A percentile compares a stretch with the other conserved stretches of the same genome.
phyloP scores from a whole-genome alignment of 148 eudicot species.

The Tetragonia tetragonoides region DNA sequence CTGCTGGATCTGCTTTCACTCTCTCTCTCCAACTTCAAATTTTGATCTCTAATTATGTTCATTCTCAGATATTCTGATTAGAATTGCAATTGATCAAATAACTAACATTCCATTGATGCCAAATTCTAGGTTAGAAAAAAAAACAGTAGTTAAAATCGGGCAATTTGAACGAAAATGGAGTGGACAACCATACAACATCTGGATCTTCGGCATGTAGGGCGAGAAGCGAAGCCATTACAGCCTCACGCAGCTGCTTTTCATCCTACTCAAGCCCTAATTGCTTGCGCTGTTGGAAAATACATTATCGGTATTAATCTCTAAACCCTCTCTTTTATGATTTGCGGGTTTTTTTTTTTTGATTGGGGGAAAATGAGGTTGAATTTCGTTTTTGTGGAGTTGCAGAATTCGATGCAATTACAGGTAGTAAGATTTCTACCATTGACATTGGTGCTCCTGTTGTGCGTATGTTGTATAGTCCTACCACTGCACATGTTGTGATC shows the following conservation, averaged over 20 bases:
- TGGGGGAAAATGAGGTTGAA: conserved; percentile 7
- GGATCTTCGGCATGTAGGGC: conserved; percentile 94
- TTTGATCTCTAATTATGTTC: conserved; percentile 12
- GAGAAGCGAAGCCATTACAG: conserved; percentile 80
- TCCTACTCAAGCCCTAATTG: conserved; percentile 74
- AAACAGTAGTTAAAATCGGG: not conserved
- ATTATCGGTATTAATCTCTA: conserved; percentile 52
- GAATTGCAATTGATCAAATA: not conserved
- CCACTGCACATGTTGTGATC: conserved; percentile 69
- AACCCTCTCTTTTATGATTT: not conserved
- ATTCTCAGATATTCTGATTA: not conserved
- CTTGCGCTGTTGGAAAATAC: conserved; percentile 71
- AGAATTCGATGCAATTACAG: conserved; percentile 93
- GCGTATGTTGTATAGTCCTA: conserved; percentile 89
- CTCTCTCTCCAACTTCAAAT: not conserved
- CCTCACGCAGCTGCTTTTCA: conserved; percentile 97
- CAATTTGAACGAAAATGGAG: conserved; percentile 56
- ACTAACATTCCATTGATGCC: not conserved
- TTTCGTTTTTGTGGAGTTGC: conserved; percentile 12
- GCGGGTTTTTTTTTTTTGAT: not conserved
- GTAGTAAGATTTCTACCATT: conserved; percentile 86
- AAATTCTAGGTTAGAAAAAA: not conserved
- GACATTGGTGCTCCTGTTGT: conserved; percentile 85
- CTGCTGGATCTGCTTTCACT: too few species aligned
- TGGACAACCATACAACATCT: conserved; percentile 89